These are phyloP conservation scores for Massospora cicadina DNA, from an alignment of 371 early-diverging fungal species.

Conservation along the genomic window DNA sequence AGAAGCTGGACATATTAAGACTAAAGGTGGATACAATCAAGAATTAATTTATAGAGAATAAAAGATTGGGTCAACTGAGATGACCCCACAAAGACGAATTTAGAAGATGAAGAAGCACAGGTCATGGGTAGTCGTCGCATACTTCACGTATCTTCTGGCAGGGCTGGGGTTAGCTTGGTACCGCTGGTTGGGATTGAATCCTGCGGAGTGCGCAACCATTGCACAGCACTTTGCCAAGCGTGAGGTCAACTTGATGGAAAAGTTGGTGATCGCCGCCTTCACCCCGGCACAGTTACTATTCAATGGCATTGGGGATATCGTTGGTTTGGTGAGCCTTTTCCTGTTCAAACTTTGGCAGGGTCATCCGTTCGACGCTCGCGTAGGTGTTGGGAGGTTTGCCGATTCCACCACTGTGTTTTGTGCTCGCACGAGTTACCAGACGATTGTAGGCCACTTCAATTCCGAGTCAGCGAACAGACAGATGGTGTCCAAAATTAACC, in stretches of 20 bases:
- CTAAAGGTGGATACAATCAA: too few species aligned
- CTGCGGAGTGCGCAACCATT: neutral
- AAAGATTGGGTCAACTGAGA: too few species aligned
- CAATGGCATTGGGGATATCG: neutral
- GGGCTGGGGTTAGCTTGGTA: neutral
- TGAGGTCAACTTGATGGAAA: neutral
- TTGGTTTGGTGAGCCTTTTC: neutral
- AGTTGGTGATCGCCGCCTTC: neutral
- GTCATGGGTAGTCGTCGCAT: neutral
- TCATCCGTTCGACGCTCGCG: too few species aligned
- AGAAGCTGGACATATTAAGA: too few species aligned
- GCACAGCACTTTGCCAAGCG: neutral
- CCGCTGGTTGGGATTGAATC: neutral
- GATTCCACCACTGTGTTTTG: neutral
- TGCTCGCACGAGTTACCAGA: neutral
- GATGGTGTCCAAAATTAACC: neutral
- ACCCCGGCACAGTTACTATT: neutral
- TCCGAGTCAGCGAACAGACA: neutral
- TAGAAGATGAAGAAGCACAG: too few species aligned
- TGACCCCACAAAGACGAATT: too few species aligned
- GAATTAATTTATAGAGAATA: too few species aligned
- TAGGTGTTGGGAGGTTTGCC: neutral
- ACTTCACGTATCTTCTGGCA: neutral
- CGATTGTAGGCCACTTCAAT: neutral
- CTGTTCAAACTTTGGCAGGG: neutral